Evolutionary conservation across 805 yeast species (phyloP), one percentile per base, ranked within the genome.

Genomic region (Candida nitratophila): DNA sequence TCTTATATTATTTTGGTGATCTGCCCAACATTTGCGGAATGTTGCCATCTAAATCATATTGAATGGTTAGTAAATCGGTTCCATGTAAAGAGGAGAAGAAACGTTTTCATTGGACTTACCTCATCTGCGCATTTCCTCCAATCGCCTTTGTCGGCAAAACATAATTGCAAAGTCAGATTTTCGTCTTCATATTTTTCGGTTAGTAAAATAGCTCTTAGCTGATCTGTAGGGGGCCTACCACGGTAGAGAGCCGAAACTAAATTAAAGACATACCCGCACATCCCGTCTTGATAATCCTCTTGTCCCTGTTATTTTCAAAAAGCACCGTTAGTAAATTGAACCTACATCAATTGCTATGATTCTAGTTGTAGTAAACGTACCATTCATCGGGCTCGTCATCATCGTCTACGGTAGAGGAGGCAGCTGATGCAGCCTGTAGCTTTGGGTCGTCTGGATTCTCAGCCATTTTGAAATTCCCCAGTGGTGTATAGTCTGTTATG

Each of bases 71-170:
- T 44, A 38, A 34, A 39, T 40, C 32, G 26, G 33, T 21, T 9
- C n/a, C 4, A 33, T n/a, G 10, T 17, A 8, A 12, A 8, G 6
- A 12, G 36, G n/a, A n/a, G n/a, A n/a, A n/a, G n/a, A n/a, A n/a
- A 32, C 35, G 19, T 32, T 16, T 6, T 11, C n/a, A 17, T 15
- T 12, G 15, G 15, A 57, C 79, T 46, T 53, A 81, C 83, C 57
- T 86, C 93, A 17, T 66, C 64, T 2, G 77, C 59, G 50, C 95
- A 85, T 53, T 78, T 64, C 43, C 95, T 65, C 96, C 96, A 86
- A 57, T 86, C 95, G 26, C 78, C 78, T 1, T 81, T 82, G 47
- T 85, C 95, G 3, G 88, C 89, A 56, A 83, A 89, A 52, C 96
- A 86, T 30, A 86, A 62, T 42, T 82, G 86, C 29, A 86, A 64